These are phyloP conservation scores for Trichoderma polysporum DNA, from an alignment of 2,329 filamentous ascomycete species.

Conservation along the genomic window DNA sequence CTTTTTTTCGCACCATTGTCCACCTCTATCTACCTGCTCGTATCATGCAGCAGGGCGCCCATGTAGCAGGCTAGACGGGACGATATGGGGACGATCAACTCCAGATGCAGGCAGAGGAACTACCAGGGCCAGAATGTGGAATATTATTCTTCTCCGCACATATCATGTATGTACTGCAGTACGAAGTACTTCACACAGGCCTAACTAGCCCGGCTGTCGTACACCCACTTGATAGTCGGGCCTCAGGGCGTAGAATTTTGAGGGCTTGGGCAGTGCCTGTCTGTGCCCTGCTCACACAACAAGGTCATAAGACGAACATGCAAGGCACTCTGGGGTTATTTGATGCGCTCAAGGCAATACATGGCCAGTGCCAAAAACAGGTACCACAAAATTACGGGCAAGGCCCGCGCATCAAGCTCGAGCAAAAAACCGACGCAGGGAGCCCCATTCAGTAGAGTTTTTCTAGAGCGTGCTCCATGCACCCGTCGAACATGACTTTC, in stretches of 20 bases:
- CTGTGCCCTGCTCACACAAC: not conserved
- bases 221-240: not conserved
- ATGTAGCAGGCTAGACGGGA: not conserved
- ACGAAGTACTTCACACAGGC: not conserved
- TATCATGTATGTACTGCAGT: not conserved
- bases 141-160: constrained; percentile 7
- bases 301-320: constrained; percentile 3
- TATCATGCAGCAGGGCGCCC: not conserved
- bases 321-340: constrained; percentile 4
- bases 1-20: not conserved
- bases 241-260: not conserved
- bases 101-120: not conserved
- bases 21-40: not conserved
- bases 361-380: constrained; percentile 1
- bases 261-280: not conserved
- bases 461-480: constrained; percentile 2
- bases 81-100: not conserved
- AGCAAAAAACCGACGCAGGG: not conserved
- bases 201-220: not conserved
- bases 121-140: not conserved
- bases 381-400: not conserved
- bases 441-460: not conserved
- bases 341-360: constrained; percentile 8
- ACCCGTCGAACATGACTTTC: not conserved
- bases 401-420: not conserved